Evolutionary conservation across 495 filamentous ascomycete genomes (phyloP), one percentile per base, ranked within the genome.

Genomic region (Neohortaea acidophila): DNA sequence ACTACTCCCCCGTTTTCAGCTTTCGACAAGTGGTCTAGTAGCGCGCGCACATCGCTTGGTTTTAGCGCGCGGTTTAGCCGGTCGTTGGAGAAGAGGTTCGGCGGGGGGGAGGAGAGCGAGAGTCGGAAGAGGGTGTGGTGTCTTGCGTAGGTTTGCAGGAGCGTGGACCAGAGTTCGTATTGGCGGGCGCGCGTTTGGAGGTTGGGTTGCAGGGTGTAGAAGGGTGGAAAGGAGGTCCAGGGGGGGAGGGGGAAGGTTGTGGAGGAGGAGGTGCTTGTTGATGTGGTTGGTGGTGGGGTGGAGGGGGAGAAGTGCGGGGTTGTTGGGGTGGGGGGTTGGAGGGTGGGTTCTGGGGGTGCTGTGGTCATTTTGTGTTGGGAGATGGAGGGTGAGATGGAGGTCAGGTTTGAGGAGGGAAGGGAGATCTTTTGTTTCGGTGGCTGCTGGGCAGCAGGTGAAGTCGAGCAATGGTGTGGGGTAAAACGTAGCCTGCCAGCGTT

Each of bases 141-240:
- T 0, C 73, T 71, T 57, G 81, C 85, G 76, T 89, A 97, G 50
- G 75, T 50, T 41, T 79, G 82, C 51, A 97, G 75, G 13, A 93
- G 71, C n/a, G 70, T 53, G 27, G 79, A 75, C 89, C 89, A 97
- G 62, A 79, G 81, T 23, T 67, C 59, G 36, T 84, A 73, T 56
- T 96, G 89, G 17, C 73, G 68, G 57, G 72, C 68, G 51, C 72
- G 79, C 9, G 83, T 93, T 21, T 66, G 62, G 47, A 64, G 65
- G 65, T 84, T 85, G 31, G 78, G 74, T 65, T 96, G 87, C 46
- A 67, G 68, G 45, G 75, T 79, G 70, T 73, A 83, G 73, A 83
- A 80, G 44, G 78, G 73, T 2, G 78, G 78, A 59, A 78, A 81
- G 61, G 55, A 51, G 67, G 79, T 71, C 33, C 54, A 57, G 18